A percentile compares a stretch with the other conserved stretches of the same genome.
Evolutionary conservation across 495 filamentous ascomycete genomes (phyloP).

Genomic region (Barbatosphaeria neglecta): DNA sequence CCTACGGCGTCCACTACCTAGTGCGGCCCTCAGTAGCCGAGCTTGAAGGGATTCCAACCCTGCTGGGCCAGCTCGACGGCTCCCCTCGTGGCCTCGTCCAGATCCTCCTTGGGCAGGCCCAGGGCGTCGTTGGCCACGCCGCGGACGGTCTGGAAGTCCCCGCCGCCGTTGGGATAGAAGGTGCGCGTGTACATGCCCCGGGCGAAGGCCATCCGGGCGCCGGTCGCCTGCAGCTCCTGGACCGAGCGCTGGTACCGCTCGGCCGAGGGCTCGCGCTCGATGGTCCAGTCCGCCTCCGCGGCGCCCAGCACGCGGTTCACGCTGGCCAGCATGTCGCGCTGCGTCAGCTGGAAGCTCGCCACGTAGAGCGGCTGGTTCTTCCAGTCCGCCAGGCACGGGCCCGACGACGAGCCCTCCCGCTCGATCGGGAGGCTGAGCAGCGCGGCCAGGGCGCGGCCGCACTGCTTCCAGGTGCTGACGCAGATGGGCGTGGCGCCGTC

Average conservation of each 20-base stretch:
- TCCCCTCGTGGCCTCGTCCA: slow-evolving; percentile 41
- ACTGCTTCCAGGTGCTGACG: slow-evolving; percentile 28
- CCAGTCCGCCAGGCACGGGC: slow-evolving; percentile 17
- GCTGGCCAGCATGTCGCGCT: slow-evolving; percentile 35
- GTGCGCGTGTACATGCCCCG: slow-evolving; percentile 39
- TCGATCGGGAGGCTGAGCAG: slow-evolving; percentile 24
- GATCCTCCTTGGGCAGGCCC: slow-evolving; percentile 44
- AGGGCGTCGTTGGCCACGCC: slow-evolving; percentile 38
- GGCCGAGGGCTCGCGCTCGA: slow-evolving; percentile 26
- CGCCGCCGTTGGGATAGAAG: slow-evolving; percentile 38
- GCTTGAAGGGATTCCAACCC: not conserved
- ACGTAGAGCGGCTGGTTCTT: slow-evolving; percentile 28
- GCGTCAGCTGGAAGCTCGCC: slow-evolving; percentile 29
- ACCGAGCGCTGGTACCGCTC: slow-evolving; percentile 33
- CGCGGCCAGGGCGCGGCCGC: slow-evolving; percentile 26
- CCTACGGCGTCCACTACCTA: too few species aligned
- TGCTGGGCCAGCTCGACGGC: slow-evolving; percentile 20
- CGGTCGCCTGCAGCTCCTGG: slow-evolving; percentile 28
- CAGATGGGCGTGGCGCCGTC: slow-evolving; percentile 20
- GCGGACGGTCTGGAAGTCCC: slow-evolving; percentile 24
- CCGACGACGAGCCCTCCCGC: slow-evolving; percentile 9
- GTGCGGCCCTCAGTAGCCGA: too few species aligned
- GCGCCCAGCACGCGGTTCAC: slow-evolving; percentile 41
- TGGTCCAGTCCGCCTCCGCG: slow-evolving; percentile 44
- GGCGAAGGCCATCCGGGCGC: slow-evolving; percentile 34